These are phyloP conservation scores for Apiospora rasikravindrae DNA, from an alignment of 2,329 filamentous ascomycete genomes.

Conservation along the genomic window DNA sequence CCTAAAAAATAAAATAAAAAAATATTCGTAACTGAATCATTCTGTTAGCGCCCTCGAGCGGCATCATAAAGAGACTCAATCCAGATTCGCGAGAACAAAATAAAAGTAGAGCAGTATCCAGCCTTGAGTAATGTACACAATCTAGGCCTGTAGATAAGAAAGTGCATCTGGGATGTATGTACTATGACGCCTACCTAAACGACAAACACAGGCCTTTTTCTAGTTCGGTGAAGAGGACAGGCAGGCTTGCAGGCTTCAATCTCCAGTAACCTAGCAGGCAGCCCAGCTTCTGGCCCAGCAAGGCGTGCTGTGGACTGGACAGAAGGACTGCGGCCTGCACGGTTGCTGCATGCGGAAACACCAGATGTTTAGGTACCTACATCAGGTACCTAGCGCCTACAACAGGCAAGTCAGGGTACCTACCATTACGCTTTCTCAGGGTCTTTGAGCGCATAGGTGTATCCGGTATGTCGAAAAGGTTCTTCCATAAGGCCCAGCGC, in stretches of 20 bases:
- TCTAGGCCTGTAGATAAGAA: no score
- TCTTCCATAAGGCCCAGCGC: conserved; percentile 13
- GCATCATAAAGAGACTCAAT: no score
- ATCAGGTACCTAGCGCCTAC: not conserved
- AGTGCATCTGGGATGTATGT: no score
- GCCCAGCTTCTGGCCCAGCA: no score
- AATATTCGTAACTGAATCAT: no score
- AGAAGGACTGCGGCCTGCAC: not conserved
- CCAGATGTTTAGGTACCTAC: not conserved
- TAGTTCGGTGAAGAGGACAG: not conserved
- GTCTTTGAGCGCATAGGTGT: not conserved
- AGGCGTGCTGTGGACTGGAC: not conserved
- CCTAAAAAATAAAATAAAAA: no score
- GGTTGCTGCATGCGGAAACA: not conserved
- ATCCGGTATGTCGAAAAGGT: conserved; percentile 8
- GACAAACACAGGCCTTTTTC: no score
- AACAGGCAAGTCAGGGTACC: not conserved
- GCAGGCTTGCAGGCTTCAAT: not conserved
- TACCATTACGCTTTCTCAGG: not conserved
- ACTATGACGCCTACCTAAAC: not conserved
- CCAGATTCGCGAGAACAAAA: no score
- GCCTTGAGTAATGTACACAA: not conserved
- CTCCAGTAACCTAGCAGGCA: no score
- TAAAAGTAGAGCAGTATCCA: no score
- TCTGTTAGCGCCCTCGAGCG: no score